Evolutionary conservation across 306 rosid species (phyloP).

Genomic region (Casuarina glauca): DNA sequence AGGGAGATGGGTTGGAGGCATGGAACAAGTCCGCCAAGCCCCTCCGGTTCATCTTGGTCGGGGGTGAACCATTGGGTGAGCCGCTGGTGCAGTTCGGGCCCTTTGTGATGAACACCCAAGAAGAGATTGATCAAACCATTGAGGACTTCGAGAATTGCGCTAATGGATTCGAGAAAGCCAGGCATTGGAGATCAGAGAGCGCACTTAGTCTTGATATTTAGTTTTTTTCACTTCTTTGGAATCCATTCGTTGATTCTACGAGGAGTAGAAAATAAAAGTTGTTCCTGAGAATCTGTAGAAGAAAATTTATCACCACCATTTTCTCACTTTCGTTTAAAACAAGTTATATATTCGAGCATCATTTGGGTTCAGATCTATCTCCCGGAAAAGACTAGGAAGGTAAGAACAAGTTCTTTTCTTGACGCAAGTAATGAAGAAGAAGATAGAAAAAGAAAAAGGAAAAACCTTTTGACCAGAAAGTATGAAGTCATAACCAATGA

Average conservation of each 20-base stretch:
- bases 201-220: conserved; percentile 41
- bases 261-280: conserved; percentile 10
- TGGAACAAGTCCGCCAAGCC: conserved; percentile 76
- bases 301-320: conserved; percentile 15
- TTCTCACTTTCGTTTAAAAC: too few species aligned
- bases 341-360: too few species aligned
- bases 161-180: conserved; percentile 95
- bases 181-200: conserved; percentile 80
- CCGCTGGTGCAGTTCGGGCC: conserved; percentile 83
- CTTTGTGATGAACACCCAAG: conserved; percentile 95
- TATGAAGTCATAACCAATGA: too few species aligned
- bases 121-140: conserved; percentile 82
- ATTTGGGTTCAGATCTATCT: too few species aligned
- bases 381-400: too few species aligned
- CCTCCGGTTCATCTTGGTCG: conserved; percentile 77
- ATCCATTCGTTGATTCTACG: conserved; percentile 18
- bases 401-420: too few species aligned
- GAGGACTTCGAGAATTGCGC: conserved; percentile 78
- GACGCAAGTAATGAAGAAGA: too few species aligned
- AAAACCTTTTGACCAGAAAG: too few species aligned
- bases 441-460: too few species aligned
- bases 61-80: conserved; percentile 86
- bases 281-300: conserved; percentile 1
- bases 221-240: conserved; percentile 1
- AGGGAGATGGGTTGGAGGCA: conserved; percentile 77